These are phyloP conservation scores for Colletotrichum sp. DNA, from an alignment of 2,329 filamentous ascomycete species.

Conservation along the genomic window DNA sequence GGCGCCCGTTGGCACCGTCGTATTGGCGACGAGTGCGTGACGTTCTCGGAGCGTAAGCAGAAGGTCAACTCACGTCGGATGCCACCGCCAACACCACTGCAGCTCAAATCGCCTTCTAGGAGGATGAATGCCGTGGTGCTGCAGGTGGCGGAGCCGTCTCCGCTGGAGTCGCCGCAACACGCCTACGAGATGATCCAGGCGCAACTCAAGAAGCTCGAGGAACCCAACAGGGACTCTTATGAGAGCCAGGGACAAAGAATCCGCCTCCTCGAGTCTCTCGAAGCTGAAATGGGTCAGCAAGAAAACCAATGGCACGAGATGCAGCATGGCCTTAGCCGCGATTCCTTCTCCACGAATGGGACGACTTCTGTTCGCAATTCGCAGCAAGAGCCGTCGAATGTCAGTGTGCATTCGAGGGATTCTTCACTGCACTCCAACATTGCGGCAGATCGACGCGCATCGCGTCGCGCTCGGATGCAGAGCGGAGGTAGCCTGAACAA, in stretches of 20 bases:
- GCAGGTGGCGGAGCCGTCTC: slow-evolving; percentile 54
- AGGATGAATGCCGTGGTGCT: slow-evolving; percentile 46
- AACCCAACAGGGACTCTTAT: slow-evolving; percentile 37
- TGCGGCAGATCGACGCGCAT: slow-evolving; percentile 41
- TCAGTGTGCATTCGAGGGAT: slow-evolving; percentile 19
- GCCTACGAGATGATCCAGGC: slow-evolving; percentile 56
- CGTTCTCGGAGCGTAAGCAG: slow-evolving; percentile 61
- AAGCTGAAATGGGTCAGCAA: slow-evolving; percentile 66
- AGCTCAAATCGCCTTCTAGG: slow-evolving; percentile 46
- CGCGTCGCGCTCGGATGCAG: slow-evolving; percentile 41
- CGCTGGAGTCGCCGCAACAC: slow-evolving; percentile 56
- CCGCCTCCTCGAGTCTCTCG: slow-evolving; percentile 62
- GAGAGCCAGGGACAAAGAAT: slow-evolving; percentile 48
- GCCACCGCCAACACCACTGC: slow-evolving; percentile 61
- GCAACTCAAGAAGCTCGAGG: slow-evolving; percentile 56
- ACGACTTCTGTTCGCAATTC: slow-evolving; percentile 38
- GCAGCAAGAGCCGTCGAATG: slow-evolving; percentile 18
- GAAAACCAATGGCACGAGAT: slow-evolving; percentile 65
- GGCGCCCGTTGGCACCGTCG: slow-evolving; percentile 56
- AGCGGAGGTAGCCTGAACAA: slow-evolving; percentile 30
- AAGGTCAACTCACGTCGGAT: slow-evolving; percentile 53
- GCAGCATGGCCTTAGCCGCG: slow-evolving; percentile 55
- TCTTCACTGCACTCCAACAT: slow-evolving; percentile 30
- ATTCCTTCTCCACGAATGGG: slow-evolving; percentile 54
- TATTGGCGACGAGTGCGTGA: slow-evolving; percentile 62